Evolutionary conservation across 108 stramenopile genomes (phyloP).

Genomic region (Cyclotella baltica): DNA sequence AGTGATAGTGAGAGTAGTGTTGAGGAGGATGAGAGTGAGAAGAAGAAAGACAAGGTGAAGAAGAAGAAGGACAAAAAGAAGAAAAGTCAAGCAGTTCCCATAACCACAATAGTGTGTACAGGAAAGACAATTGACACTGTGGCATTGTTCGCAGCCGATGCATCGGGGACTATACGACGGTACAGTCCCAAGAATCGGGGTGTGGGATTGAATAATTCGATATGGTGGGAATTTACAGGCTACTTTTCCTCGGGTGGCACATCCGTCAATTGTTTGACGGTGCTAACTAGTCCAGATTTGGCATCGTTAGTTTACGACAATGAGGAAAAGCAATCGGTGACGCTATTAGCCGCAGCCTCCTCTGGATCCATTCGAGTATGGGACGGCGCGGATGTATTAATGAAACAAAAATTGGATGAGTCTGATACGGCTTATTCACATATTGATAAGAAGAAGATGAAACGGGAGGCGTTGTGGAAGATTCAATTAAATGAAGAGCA

Average conservation of each 20-base stretch:
- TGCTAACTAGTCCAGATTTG: constrained; percentile 25
- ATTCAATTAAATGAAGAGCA: constrained; percentile 36
- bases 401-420: not conserved
- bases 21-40: not conserved
- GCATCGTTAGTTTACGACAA: not conserved
- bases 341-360: constrained; percentile 18
- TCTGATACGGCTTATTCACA: constrained; percentile 7
- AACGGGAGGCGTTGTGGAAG: constrained; percentile 23
- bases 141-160: constrained; percentile 37
- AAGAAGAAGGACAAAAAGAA: not conserved
- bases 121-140: not conserved
- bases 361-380: constrained; percentile 17
- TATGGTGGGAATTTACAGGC: constrained; percentile 36
- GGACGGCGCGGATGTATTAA: constrained; percentile 25
- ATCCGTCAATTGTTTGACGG: constrained; percentile 22
- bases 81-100: constrained; percentile 3
- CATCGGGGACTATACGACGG: constrained; percentile 28
- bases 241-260: not conserved
- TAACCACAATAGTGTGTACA: constrained; percentile 36
- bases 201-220: constrained; percentile 13
- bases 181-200: constrained; percentile 36
- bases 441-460: constrained; percentile 12
- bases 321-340: constrained; percentile 1
- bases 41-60: constrained; percentile 1
- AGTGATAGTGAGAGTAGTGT: not conserved